Conservation (phyloP, 352 stramenopile species). For the Pythium monospermum region DNA sequence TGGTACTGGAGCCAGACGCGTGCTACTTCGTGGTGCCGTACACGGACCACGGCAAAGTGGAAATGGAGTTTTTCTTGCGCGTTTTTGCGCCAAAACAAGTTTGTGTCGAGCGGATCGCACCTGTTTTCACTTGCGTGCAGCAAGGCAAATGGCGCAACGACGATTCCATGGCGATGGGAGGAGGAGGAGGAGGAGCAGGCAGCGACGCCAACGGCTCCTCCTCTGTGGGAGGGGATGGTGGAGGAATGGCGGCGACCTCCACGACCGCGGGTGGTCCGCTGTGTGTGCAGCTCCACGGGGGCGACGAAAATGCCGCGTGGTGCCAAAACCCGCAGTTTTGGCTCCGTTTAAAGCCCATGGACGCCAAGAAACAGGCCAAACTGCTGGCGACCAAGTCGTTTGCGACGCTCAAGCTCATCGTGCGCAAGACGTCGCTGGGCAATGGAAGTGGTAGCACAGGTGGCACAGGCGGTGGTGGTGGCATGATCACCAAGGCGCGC, state of each 20-base stretch:
- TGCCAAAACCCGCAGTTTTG: constrained; percentile 90
- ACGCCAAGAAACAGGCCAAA: constrained; percentile 18
- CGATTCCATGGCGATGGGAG: neutral
- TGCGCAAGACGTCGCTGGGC: constrained; percentile 74
- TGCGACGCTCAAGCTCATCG: constrained; percentile 67
- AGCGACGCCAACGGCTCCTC: constrained; percentile 34
- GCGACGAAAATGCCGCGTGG: constrained; percentile 59
- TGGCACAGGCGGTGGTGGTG: constrained; percentile 12
- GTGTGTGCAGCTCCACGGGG: constrained; percentile 32
- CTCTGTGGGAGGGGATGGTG: too few species aligned
- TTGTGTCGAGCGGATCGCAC: constrained; percentile 61
- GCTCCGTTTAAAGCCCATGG: constrained; percentile 38
- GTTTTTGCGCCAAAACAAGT: constrained; percentile 77
- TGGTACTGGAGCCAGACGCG: constrained; percentile 63
- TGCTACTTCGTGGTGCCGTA: constrained; percentile 84
- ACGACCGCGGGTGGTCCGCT: constrained; percentile 73
- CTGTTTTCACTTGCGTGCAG: constrained; percentile 54
- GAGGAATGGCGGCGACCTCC: constrained; percentile 27
- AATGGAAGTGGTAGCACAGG: too few species aligned
- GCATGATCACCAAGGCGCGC: constrained; percentile 31
- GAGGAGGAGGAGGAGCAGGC: too few species aligned
- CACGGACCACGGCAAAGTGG: constrained; percentile 71
- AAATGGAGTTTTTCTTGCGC: constrained; percentile 89
- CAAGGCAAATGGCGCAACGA: constrained; percentile 66
- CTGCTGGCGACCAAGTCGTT: constrained; percentile 31